Conservation (phyloP, 441 rosid genomes). For the Populus hybrid region DNA sequence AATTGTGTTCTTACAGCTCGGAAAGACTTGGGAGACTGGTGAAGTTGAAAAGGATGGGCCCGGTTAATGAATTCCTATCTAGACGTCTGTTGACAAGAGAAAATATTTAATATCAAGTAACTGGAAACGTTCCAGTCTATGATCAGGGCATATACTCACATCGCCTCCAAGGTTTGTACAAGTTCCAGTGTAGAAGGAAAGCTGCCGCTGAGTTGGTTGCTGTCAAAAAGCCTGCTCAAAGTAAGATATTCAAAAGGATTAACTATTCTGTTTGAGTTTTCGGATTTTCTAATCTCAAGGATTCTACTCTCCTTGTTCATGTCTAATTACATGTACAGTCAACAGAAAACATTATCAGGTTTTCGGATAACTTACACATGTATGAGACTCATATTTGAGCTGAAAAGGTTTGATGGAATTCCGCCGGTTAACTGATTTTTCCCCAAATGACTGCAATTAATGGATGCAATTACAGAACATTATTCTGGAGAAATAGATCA, state of each 20-base stretch:
- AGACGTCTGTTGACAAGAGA: constrained; percentile 26
- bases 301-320: no score
- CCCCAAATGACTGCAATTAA: constrained; percentile 51
- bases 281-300: no score
- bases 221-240: constrained; percentile 25
- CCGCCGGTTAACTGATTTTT: constrained; percentile 47
- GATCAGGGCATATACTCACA: constrained; percentile 14
- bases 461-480: no score
- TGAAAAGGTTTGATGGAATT: constrained; percentile 50
- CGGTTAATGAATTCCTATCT: constrained; percentile 31
- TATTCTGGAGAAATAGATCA: not conserved
- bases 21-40: constrained; percentile 25
- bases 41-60: constrained; percentile 24
- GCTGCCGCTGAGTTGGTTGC: constrained; percentile 18
- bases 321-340: no score
- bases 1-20: constrained; percentile 28
- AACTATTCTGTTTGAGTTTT: no score
- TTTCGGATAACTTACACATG: constrained; percentile 46
- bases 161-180: constrained; percentile 10
- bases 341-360: no score
- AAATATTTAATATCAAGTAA: not conserved
- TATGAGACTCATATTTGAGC: constrained; percentile 41
- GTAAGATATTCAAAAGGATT: not conserved
- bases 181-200: constrained; percentile 9
- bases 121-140: not conserved